These are phyloP conservation scores for Heritiera fomes DNA, from an alignment of 345 rosid genomes.

Conservation along the genomic window DNA sequence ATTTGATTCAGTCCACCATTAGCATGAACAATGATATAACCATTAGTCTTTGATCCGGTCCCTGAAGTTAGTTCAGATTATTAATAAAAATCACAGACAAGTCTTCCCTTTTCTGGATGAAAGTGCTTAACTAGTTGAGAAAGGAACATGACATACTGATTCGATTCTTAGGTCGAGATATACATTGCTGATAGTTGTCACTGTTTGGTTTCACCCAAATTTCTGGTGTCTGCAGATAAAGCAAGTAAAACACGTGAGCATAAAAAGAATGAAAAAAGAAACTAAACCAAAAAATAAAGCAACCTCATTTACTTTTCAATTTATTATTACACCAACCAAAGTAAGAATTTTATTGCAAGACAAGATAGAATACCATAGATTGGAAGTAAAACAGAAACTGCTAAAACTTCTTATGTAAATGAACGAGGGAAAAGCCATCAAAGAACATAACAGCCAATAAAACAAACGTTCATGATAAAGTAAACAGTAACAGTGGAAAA, in stretches of 20 bases:
- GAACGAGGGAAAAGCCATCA: background rate
- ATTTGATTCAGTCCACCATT: slow-evolving; percentile 99
- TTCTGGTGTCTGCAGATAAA: slow-evolving; percentile 62
- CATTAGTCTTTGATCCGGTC: slow-evolving; percentile 50
- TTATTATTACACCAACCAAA: background rate
- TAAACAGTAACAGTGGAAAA: background rate
- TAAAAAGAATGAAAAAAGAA: background rate
- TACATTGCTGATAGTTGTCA: slow-evolving; percentile 57
- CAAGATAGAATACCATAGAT: background rate
- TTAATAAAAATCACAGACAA: background rate
- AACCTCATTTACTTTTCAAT: background rate
- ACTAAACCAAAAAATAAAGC: background rate
- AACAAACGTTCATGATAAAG: slow-evolving; percentile 4
- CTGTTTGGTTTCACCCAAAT: slow-evolving; percentile 92
- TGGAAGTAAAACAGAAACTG: slow-evolving; percentile 13
- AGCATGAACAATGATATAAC: slow-evolving; percentile 88
- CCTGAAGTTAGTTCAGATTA: slow-evolving; percentile 30
- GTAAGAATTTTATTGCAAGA: background rate
- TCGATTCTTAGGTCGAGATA: slow-evolving; percentile 56
- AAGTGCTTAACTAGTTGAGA: background rate
- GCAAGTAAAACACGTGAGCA: background rate
- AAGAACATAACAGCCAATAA: slow-evolving; percentile 8
- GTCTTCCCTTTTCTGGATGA: background rate
- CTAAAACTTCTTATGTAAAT: background rate
- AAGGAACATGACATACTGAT: slow-evolving; percentile 44